phyloP scores from a whole-genome alignment of 2,329 filamentous ascomycete genomes.

The Pezicula rhizophila region DNA sequence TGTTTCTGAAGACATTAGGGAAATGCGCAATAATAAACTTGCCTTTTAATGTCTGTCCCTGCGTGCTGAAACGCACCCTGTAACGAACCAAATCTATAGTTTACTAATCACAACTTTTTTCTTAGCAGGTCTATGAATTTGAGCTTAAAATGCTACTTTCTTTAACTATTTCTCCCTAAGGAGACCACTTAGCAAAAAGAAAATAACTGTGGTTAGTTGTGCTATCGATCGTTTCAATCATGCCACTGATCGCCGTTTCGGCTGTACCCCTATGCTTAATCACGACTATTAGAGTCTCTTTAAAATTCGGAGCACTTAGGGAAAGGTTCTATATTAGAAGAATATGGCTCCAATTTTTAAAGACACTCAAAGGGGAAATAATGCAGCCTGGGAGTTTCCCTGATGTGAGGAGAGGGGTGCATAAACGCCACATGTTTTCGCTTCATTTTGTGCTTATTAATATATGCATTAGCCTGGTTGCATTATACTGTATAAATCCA shows the following conservation, averaged over 20 bases:
- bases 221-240: slow-evolving; percentile 13
- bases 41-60: slow-evolving; percentile 7
- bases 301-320: slow-evolving; percentile 9
- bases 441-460: slow-evolving; percentile 11
- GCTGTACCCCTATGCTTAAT: slow-evolving; percentile 13
- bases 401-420: slow-evolving; percentile 2
- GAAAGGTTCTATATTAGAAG: slow-evolving; percentile 2
- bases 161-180: slow-evolving; percentile 16
- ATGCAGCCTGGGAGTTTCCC: slow-evolving; percentile 8
- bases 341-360: not conserved
- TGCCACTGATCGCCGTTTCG: slow-evolving; percentile 11
- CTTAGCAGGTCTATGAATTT: slow-evolving; percentile 10
- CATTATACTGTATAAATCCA: too few species aligned
- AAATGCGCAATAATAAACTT: too few species aligned
- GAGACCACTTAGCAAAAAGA: slow-evolving; percentile 11
- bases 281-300: slow-evolving; percentile 9
- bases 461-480: slow-evolving; percentile 5
- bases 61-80: not conserved
- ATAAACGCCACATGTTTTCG: too few species aligned
- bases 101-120: slow-evolving; percentile 11
- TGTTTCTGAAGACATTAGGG: too few species aligned
- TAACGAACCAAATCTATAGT: slow-evolving; percentile 10
- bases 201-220: slow-evolving; percentile 7
- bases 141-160: slow-evolving; percentile 12
- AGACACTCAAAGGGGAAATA: slow-evolving; percentile 1